Evolutionary conservation across 2,329 filamentous ascomycete species (phyloP), one percentile per base, ranked within the genome.

Genomic region (Xylariaceae sp.): DNA sequence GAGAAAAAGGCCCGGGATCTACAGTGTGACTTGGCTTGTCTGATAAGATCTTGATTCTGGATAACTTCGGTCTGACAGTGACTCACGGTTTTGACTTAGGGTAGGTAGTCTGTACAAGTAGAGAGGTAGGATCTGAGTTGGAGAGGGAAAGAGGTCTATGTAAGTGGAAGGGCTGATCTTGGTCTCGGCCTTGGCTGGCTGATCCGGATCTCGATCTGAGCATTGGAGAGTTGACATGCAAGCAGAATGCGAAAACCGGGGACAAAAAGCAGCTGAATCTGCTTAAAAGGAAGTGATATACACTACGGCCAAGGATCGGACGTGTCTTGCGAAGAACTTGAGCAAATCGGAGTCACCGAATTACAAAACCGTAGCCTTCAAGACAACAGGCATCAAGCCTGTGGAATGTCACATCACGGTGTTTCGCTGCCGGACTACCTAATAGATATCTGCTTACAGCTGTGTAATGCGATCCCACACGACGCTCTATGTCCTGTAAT

Each of bases 401-500:
- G 37, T 42, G 37, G 11, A 13, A 42, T 42, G 37, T n/a, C 3
- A 17, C 49, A 51, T 51, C 49, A 35, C 23, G 35, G 48, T 13
- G 34, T 17, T 6, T 45, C 13, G 10, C 5, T 13, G 11, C 10
- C 42, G 10, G 6, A n/a, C 13, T 45, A 45, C 10, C 0, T n/a
- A 10, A 9, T 49, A 50, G 48, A 50, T 50, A 34, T 50, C 17
- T 49, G 30, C 17, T 23, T 34, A 9, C 37, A 34, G 11, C 49
- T 4, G 9, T 30, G 23, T n/a, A 51, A 50, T 23, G 48, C 11
- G 18, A 17, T 15, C 23, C 42, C 23, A 13, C 7, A 13, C 17
- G 34, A 44, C 11, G 9, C 44, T 23, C 51, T 58, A 72, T 61
- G 55, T 66, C 50, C 65, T 56, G 57, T 67, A 67, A 23, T 67